phyloP scores from a whole-genome alignment of 306 rosid genomes.

The Casuarina glauca region DNA sequence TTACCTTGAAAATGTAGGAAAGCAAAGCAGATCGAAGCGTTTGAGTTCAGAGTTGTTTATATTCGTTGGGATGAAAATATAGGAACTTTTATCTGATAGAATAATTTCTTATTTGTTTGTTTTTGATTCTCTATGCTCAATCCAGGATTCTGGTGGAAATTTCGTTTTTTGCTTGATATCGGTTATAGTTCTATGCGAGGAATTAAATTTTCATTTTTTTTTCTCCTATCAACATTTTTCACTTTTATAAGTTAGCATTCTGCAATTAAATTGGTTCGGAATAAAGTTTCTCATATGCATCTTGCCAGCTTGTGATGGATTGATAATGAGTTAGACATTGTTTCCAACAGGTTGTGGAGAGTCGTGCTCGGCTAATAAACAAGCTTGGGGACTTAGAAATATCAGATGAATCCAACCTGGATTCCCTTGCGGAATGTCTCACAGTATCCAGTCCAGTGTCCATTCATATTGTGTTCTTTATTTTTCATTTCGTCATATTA shows the following conservation, averaged over 20 bases:
- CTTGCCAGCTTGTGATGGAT: neutral
- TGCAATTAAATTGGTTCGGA: neutral
- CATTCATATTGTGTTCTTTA: neutral
- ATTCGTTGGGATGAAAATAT: neutral
- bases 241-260: neutral
- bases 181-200: neutral
- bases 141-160: neutral
- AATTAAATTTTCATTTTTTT: neutral
- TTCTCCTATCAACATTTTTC: neutral
- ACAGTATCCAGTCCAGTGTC: constrained; percentile 55
- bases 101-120: neutral
- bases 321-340: neutral
- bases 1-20: neutral
- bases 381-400: constrained; percentile 51
- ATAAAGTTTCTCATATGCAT: neutral
- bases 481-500: neutral
- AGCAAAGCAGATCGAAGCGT: neutral
- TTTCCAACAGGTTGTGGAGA: constrained; percentile 60
- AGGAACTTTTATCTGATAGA: neutral
- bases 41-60: neutral
- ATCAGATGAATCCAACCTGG: constrained; percentile 43
- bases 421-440: constrained; percentile 49
- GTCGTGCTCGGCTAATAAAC: constrained; percentile 53
- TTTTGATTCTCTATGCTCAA: neutral
- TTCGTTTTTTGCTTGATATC: neutral